These are phyloP conservation scores for Colletotrichum viniferum DNA, from an alignment of 2,329 filamentous ascomycete species.

Conservation along the genomic window DNA sequence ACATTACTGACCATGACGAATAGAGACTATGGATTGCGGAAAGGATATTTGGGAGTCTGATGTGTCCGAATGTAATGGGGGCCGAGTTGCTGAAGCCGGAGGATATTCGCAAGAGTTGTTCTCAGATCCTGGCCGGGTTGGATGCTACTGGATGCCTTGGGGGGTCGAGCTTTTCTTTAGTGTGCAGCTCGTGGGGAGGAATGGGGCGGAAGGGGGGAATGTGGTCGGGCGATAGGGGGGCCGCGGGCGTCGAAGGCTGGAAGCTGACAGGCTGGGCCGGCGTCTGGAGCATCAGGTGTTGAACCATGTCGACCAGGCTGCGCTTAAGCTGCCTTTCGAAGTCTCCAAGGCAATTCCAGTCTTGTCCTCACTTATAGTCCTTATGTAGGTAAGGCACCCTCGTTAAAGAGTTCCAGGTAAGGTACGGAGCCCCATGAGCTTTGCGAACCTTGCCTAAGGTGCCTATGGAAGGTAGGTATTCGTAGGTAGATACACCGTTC, in stretches of 20 bases:
- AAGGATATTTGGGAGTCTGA: background rate
- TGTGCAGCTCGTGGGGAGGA: constrained; percentile 20
- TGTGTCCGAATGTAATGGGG: background rate
- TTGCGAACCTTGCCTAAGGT: background rate
- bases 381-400: background rate
- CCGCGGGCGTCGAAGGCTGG: constrained; percentile 1
- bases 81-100: background rate
- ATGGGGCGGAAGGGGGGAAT: constrained; percentile 17
- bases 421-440: background rate
- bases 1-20: constrained; percentile 8
- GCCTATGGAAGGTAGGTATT: background rate
- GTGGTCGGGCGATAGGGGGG: constrained; percentile 16
- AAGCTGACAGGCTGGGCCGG: constrained; percentile 11
- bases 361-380: background rate
- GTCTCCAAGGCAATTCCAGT: background rate
- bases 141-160: constrained; percentile 5
- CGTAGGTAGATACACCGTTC: background rate
- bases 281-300: background rate
- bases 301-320: background rate
- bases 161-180: constrained; percentile 24
- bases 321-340: background rate
- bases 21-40: background rate
- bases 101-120: constrained; percentile 5
- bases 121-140: constrained; percentile 12
- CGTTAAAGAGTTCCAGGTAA: background rate